phyloP scores from a whole-genome alignment of 108 stramenopile species.

The Discostella pseudostelligera region DNA sequence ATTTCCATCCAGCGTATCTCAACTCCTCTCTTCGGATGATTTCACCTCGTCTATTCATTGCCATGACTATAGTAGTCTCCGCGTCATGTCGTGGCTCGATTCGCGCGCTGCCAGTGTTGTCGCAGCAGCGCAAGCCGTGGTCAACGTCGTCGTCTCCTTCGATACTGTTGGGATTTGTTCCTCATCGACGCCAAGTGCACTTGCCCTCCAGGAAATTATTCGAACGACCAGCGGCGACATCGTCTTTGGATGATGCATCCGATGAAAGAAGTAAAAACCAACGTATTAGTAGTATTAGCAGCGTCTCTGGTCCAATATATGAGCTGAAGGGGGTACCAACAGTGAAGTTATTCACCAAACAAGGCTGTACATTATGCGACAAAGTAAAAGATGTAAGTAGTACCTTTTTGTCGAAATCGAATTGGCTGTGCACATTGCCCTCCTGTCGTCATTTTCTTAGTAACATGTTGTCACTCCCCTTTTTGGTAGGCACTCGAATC shows the following conservation, averaged over 20 bases:
- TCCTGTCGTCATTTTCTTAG: neutral
- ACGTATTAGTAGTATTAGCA: neutral
- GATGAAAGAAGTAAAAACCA: neutral
- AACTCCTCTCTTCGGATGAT: neutral
- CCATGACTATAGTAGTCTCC: neutral
- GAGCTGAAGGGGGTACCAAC: constrained; percentile 37
- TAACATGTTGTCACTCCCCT: neutral
- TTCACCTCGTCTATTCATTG: neutral
- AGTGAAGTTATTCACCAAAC: constrained; percentile 74
- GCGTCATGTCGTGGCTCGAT: neutral
- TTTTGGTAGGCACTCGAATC: constrained; percentile 43
- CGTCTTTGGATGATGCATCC: neutral
- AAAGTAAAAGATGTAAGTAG: constrained; percentile 58
- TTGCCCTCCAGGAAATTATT: neutral
- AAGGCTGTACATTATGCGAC: constrained; percentile 83
- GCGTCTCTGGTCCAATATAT: constrained; percentile 70
- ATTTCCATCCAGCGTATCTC: neutral
- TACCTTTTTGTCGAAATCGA: neutral
- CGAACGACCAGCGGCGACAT: too few species aligned
- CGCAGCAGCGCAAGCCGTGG: neutral
- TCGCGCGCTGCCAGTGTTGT: neutral
- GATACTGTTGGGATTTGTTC: neutral
- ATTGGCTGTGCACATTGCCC: neutral
- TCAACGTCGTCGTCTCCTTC: neutral
- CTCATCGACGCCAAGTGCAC: neutral